Evolutionary conservation across 345 rosid species (phyloP).

Genomic region (Pugionium cornutum): DNA sequence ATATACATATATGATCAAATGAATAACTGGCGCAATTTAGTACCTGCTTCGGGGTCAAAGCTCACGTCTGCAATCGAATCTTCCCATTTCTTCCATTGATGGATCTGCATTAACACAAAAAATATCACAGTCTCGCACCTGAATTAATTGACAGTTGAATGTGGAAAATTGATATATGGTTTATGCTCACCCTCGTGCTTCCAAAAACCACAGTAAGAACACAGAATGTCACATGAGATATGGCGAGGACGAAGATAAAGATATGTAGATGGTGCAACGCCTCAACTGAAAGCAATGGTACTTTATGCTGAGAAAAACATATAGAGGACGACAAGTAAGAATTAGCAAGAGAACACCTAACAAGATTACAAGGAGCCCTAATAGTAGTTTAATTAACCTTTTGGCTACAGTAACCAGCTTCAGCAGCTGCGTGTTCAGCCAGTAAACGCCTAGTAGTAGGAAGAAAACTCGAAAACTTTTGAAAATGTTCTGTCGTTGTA

Average conservation of each 20-base stretch:
- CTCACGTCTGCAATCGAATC: constrained; percentile 45
- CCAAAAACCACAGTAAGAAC: constrained; percentile 62
- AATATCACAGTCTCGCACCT: not conserved
- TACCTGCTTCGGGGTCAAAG: constrained; percentile 55
- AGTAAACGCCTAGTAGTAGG: constrained; percentile 53
- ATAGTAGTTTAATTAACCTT: constrained; percentile 41
- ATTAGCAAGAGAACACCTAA: constrained; percentile 10
- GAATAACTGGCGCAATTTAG: not conserved
- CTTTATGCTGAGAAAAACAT: constrained; percentile 45
- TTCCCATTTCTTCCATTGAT: constrained; percentile 89
- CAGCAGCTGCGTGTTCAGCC: constrained; percentile 48
- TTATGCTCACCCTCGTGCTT: constrained; percentile 52
- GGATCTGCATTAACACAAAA: constrained; percentile 49
- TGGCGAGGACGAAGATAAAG: constrained; percentile 70
- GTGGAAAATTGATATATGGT: not conserved
- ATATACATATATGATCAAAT: not conserved
- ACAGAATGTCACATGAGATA: constrained; percentile 63
- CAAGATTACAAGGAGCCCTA: not conserved
- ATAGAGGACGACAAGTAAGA: not conserved
- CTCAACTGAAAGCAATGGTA: constrained; percentile 57
- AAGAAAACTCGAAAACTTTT: constrained; percentile 21
- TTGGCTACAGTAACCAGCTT: constrained; percentile 52
- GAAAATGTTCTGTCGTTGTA: constrained; percentile 51
- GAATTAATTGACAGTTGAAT: not conserved
- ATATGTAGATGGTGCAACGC: constrained; percentile 76